A percentile compares a stretch with the other conserved stretches of the same genome.
Conservation (phyloP, 805 yeast genomes). For the Metahyphopichia silvanorum region DNA sequence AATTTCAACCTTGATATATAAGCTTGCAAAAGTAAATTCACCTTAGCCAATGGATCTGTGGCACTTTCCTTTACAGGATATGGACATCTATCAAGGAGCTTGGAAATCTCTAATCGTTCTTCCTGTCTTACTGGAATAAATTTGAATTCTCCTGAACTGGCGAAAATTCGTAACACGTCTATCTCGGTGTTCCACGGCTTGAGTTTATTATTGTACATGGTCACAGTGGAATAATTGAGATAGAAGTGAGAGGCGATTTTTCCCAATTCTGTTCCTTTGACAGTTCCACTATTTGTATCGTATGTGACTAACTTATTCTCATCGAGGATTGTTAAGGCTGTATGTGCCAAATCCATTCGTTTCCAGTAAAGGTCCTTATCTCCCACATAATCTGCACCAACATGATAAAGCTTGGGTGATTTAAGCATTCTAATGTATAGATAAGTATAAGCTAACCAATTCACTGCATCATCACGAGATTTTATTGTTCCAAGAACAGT, state of each 20-base stretch:
- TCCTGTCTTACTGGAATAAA: constrained; percentile 82
- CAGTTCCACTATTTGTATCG: constrained; percentile 43
- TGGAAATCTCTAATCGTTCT: constrained; percentile 71
- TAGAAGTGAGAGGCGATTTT: constrained; percentile 84
- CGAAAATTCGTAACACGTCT: constrained; percentile 74
- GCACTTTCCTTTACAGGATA: constrained; percentile 76
- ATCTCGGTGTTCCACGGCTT: constrained; percentile 64
- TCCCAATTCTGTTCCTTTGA: constrained; percentile 62
- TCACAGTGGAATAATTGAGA: constrained; percentile 71
- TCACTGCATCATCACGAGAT: constrained; percentile 60
- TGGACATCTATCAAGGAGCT: constrained; percentile 72
- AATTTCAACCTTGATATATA: constrained; percentile 74
- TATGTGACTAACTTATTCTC: constrained; percentile 60
- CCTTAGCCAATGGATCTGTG: constrained; percentile 72
- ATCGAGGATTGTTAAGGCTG: constrained; percentile 64
- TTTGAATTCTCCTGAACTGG: constrained; percentile 82
- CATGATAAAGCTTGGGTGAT: constrained; percentile 72
- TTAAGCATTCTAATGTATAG: constrained; percentile 73
- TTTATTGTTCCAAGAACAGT: constrained; percentile 68
- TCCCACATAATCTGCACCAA: constrained; percentile 55
- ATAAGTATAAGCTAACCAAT: constrained; percentile 81
- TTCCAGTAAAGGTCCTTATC: constrained; percentile 50
- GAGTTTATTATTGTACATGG: constrained; percentile 57
- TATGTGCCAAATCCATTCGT: constrained; percentile 67
- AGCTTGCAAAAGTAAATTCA: constrained; percentile 77